Percentiles rank a stretch among this genome's conserved stretches.
These are phyloP conservation scores for Paragyromitra xinjiangensis DNA, from an alignment of 495 filamentous ascomycete species.

Conservation along the genomic window DNA sequence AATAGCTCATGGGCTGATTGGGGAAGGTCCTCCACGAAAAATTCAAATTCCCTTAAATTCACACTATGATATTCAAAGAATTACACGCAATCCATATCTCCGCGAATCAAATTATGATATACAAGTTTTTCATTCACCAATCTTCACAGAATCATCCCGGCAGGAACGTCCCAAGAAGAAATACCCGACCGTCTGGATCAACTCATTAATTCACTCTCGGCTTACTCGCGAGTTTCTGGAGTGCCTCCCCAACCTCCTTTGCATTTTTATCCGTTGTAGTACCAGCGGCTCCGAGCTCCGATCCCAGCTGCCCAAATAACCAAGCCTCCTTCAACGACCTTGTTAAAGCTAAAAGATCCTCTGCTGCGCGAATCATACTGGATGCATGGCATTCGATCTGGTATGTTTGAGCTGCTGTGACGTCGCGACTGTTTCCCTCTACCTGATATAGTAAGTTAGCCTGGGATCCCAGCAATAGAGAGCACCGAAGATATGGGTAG, in stretches of 20 bases:
- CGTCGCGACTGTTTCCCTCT: slow-evolving; percentile 59
- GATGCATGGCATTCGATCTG: slow-evolving; percentile 72
- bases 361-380: slow-evolving; percentile 70
- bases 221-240: slow-evolving; percentile 64
- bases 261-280: slow-evolving; percentile 63
- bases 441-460: slow-evolving; percentile 55
- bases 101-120: background rate
- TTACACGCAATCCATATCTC: background rate
- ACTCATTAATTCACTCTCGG: slow-evolving; percentile 24
- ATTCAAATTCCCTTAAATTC: background rate
- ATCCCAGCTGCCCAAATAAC: slow-evolving; percentile 76
- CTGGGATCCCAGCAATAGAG: background rate
- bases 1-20: background rate
- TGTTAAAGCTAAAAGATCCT: slow-evolving; percentile 71
- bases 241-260: slow-evolving; percentile 63
- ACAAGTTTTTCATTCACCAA: background rate
- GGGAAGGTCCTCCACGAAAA: background rate
- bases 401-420: slow-evolving; percentile 68
- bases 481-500: background rate
- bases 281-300: slow-evolving; percentile 63
- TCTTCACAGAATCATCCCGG: background rate
- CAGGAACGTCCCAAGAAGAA: background rate
- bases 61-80: background rate
- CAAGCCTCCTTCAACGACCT: slow-evolving; percentile 76
- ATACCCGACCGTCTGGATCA: background rate